Evolutionary conservation across 1,284 basidiomycete genomes (phyloP), one percentile per base, ranked within the genome.

Genomic region (Wallemia mellicola): DNA sequence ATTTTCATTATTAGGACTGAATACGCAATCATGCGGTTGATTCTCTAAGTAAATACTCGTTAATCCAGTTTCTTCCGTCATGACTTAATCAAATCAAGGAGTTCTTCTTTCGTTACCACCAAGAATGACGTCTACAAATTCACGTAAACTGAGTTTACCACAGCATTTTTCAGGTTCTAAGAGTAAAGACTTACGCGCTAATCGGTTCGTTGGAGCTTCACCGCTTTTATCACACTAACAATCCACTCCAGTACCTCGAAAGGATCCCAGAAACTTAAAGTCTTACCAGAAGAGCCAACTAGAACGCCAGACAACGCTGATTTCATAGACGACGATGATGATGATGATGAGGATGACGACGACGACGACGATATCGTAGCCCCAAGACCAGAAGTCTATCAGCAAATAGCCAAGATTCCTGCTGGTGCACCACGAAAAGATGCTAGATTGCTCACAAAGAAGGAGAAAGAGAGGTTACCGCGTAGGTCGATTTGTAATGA

Each of bases 361-460:
- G 73, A 73, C 9, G 74, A 74, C 54, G 75, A 75, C 28, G 76
- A 76, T 22, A 26, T 67, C 1, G 70, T 63, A 58, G 77, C 79
- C 59, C 77, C 80, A 2, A 55, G 56, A 17, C 25, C 54, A 2
- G 63, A 86, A 83, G 82, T 85, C 30, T 86, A 91, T 66, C 86
- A 86, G 63, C 86, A 88, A 70, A 80, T 92, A 61, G 82, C 83
- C 9, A 79, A 86, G 58, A 96, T 95, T 61, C 91, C 91, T 1
- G 87, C 88, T 57, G 91, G 91, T 1, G 88, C 86, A 33, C 91
- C 91, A 28, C 77, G 88, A 57, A 76, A 87, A 62, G 89, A 95
- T 74, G 91, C 91, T 0, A 72, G 87, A 61, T 79, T 77, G 61
- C 71, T 95, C 63, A 95, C 89, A 0, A 91, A 92, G 71, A 86